Evolutionary conservation across 2,329 filamentous ascomycete genomes (phyloP).

Genomic region (Ophiosphaerella narmari): DNA sequence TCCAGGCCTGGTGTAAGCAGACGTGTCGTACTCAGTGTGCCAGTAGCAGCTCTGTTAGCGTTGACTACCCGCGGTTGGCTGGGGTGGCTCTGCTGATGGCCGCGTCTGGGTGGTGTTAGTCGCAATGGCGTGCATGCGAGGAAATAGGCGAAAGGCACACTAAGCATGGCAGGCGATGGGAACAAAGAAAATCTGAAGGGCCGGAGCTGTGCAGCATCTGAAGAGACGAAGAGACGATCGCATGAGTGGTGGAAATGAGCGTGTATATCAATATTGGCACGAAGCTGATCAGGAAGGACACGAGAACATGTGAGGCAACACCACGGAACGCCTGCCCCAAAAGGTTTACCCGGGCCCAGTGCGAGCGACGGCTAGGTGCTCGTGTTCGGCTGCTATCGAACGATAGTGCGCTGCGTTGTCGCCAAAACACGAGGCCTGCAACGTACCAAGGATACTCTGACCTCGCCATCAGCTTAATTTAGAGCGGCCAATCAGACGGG

Average conservation of each 20-base stretch:
- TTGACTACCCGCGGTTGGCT: neutral
- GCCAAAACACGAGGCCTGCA: conserved; percentile 14
- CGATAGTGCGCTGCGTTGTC: conserved; percentile 5
- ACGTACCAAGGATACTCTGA: conserved; percentile 21
- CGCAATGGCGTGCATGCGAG: neutral
- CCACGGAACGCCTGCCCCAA: neutral
- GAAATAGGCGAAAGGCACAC: neutral
- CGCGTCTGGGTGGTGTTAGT: neutral
- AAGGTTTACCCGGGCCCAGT: too few relatives aligned
- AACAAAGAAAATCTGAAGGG: neutral
- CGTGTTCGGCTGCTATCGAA: neutral
- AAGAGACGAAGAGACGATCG: neutral
- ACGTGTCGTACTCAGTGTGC: neutral
- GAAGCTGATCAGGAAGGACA: conserved; percentile 6
- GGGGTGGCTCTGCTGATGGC: conserved; percentile 5
- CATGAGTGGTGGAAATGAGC: conserved; percentile 3
- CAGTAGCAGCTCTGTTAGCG: neutral
- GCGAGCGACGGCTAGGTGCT: too few relatives aligned
- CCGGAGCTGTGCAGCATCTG: too few relatives aligned
- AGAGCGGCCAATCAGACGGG: conserved; percentile 28
- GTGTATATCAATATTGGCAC: neutral
- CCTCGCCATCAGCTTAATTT: conserved; percentile 25
- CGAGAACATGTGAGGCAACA: conserved; percentile 9
- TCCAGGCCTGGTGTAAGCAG: conserved; percentile 58
- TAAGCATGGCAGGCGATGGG: conserved; percentile 11